Evolutionary conservation across 768 basidiomycete species (phyloP).

Genomic region (Mrakia hoshinonis): DNA sequence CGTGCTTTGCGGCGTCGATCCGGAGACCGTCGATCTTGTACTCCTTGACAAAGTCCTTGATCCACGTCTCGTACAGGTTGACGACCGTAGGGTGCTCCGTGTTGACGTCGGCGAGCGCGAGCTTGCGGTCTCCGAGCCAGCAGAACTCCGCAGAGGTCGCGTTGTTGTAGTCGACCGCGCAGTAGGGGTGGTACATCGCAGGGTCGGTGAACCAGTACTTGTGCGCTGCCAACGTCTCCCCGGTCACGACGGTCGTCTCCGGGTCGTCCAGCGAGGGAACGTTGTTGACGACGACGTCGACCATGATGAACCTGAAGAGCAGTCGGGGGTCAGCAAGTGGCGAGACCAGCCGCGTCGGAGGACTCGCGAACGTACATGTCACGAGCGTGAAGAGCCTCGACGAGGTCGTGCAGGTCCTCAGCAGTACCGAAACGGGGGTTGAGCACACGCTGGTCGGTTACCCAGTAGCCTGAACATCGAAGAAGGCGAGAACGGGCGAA

Average conservation of each 20-base stretch:
- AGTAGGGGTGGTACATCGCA: slow-evolving; percentile 61
- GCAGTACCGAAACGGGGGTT: slow-evolving; percentile 65
- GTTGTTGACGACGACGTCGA: slow-evolving; percentile 77
- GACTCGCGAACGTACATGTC: slow-evolving; percentile 52
- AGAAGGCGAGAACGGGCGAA: not conserved
- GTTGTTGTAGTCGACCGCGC: slow-evolving; percentile 62
- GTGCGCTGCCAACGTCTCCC: slow-evolving; percentile 44
- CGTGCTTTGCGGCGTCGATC: slow-evolving; percentile 51
- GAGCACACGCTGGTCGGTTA: slow-evolving; percentile 39
- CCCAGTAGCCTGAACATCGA: slow-evolving; percentile 26
- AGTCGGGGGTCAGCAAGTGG: not conserved
- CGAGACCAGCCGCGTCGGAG: not conserved
- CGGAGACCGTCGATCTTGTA: slow-evolving; percentile 78
- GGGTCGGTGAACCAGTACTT: slow-evolving; percentile 38
- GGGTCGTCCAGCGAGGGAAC: slow-evolving; percentile 48
- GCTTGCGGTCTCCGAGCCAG: slow-evolving; percentile 70
- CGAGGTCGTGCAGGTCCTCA: slow-evolving; percentile 62
- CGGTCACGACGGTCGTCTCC: slow-evolving; percentile 51
- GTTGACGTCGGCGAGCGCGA: slow-evolving; percentile 70
- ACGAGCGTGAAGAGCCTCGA: slow-evolving; percentile 57
- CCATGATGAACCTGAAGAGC: slow-evolving; percentile 51
- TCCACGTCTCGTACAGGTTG: slow-evolving; percentile 59
- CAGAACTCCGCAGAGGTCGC: slow-evolving; percentile 58
- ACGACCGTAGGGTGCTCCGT: slow-evolving; percentile 60
- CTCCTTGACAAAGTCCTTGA: slow-evolving; percentile 56